phyloP scores from a whole-genome alignment of 441 rosid genomes.

The Populus tomentosa region DNA sequence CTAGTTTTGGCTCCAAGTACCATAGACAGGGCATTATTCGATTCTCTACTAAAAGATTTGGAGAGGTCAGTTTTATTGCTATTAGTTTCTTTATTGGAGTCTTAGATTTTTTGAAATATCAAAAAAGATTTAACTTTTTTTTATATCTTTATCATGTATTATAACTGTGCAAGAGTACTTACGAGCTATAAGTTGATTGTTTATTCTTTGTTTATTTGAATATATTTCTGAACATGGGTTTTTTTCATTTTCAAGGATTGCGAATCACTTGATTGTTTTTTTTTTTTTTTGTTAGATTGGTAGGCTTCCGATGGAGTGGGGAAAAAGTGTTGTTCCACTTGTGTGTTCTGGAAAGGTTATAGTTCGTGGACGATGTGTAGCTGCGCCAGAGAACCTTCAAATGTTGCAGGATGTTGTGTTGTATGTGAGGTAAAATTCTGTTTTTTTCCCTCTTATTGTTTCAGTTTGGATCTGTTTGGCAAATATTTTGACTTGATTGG shows the following conservation, averaged over 20 bases:
- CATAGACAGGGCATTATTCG: slow-evolving; percentile 31
- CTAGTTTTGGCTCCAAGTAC: slow-evolving; percentile 9
- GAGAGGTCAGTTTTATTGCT: slow-evolving; percentile 41
- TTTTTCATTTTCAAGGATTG: too few species aligned
- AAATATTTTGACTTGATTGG: too few species aligned
- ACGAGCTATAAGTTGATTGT: too few species aligned
- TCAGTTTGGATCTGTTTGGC: not conserved
- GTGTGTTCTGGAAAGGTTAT: slow-evolving; percentile 43
- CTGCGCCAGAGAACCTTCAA: slow-evolving; percentile 32
- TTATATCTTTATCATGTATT: too few species aligned
- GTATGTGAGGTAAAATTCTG: not conserved
- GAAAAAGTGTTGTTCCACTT: slow-evolving; percentile 50
- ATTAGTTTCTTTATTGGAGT: too few species aligned
- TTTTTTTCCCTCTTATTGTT: not conserved
- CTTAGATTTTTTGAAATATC: too few species aligned
- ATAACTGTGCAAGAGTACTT: too few species aligned
- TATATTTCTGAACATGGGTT: too few species aligned
- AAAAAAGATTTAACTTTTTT: too few species aligned
- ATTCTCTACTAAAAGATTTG: slow-evolving; percentile 50
- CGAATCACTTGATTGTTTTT: not conserved
- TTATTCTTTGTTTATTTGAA: too few species aligned
- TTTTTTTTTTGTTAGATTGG: slow-evolving; percentile 39
- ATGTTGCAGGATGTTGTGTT: not conserved
- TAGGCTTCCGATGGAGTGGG: slow-evolving; percentile 73
- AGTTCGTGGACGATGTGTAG: slow-evolving; percentile 52